These are phyloP conservation scores for Hypoxylon fuscum DNA, from an alignment of 495 filamentous ascomycete species.

Conservation along the genomic window DNA sequence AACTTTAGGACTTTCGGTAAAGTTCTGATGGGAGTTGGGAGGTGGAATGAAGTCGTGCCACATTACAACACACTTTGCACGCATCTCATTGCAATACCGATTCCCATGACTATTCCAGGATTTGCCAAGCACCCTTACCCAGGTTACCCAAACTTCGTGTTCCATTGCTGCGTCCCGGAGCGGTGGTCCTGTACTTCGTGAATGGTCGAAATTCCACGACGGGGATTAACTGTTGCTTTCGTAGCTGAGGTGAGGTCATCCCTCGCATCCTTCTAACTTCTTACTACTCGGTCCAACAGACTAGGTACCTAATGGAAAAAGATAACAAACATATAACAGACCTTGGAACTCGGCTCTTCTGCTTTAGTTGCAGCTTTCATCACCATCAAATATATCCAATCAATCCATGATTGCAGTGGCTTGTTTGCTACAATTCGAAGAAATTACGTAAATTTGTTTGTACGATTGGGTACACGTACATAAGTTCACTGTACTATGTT, in stretches of 20 bases:
- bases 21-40: conserved; percentile 14
- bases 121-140: conserved; percentile 7
- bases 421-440: too few species aligned
- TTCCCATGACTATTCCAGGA: conserved; percentile 7
- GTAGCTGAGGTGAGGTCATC: neutral
- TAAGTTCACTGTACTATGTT: too few species aligned
- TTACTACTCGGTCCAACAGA: too few species aligned
- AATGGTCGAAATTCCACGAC: conserved; percentile 4
- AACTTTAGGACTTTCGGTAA: conserved; percentile 10
- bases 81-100: conserved; percentile 5
- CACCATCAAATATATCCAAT: too few species aligned
- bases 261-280: conserved; percentile 2
- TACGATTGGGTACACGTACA: too few species aligned
- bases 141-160: conserved; percentile 10
- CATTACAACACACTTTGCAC: too few species aligned
- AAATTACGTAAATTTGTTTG: too few species aligned
- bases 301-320: too few species aligned
- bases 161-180: neutral
- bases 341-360: too few species aligned
- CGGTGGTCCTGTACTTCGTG: neutral
- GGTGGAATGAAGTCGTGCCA: conserved; percentile 36
- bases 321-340: too few species aligned
- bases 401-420: too few species aligned
- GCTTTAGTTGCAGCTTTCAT: too few species aligned
- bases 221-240: neutral